Evolutionary conservation across 176 grass and related monocot genomes (phyloP), one percentile per base, ranked within the genome.

Genomic region (Carex littledalei): DNA sequence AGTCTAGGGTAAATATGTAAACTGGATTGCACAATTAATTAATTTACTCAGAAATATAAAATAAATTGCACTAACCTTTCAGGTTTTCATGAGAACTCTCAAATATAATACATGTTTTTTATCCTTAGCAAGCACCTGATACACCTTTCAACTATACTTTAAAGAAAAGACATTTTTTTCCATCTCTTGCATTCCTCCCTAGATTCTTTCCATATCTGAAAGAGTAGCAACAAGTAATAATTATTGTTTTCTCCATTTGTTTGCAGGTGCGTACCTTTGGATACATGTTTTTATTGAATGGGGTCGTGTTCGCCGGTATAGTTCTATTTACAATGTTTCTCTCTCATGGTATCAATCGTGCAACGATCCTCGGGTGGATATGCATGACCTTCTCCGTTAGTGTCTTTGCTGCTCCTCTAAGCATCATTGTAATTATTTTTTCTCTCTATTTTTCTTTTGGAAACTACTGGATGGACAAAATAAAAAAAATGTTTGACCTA

Each of bases 361-460:
- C 90, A 17, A 91, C 53, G 8, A 81, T 99, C 8, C 93, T 99
- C 13, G 96, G 96, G 3, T 88, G 84, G 90, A 82, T 95, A 63
- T 99, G 96, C 76, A 88, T 99, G 74, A 87, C 84, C 69, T 99
- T 99, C 88, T 95, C 96, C 26, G 87, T 92, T 63, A 85, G 90
- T 67, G 96, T 99, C 88, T 99, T 99, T 69, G 91, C 87, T 78
- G 93, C 96, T 6, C 96, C 96, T 13, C 79, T 99, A 63, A 95
- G 91, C 84, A 88, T 99, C 86, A 99, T 99, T 64, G 96, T 98
- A 94, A 90, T 24, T 79, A 88, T 32, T 79, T 34, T 79, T 18
- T 43, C 56, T 79, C 58, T 18, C 0, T n/a, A 7, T 41, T 3
- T 9, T n/a, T 83, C 2, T 54, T 12, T 37, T 39, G 14, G 13